A percentile compares a stretch with the other conserved stretches of the same genome.
phyloP scores from a whole-genome alignment of 345 rosid genomes.

The Gossypium bickii region DNA sequence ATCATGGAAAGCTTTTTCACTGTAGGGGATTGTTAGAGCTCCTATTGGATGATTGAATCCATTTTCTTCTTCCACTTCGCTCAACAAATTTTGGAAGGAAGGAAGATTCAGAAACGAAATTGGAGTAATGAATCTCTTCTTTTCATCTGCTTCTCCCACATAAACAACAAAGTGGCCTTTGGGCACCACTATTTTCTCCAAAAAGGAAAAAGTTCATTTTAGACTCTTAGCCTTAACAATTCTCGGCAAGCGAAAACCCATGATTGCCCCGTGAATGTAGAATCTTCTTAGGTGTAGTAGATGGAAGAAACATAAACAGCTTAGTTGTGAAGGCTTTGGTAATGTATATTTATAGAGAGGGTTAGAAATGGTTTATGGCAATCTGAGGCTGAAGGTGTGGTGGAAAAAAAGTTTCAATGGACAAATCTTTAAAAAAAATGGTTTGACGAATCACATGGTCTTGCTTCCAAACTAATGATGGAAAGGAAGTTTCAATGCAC shows the following conservation, averaged over 20 bases:
- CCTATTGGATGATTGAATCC: conserved; percentile 51
- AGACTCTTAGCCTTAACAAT: not conserved
- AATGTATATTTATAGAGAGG: not conserved
- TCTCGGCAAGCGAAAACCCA: not conserved
- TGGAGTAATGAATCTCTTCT: conserved; percentile 43
- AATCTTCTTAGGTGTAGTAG: not conserved
- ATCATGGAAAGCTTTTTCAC: conserved; percentile 37
- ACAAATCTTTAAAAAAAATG: not conserved
- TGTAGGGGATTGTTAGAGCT: conserved; percentile 49
- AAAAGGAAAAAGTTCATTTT: not conserved
- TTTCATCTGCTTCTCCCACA: conserved; percentile 44
- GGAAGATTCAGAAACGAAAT: conserved; percentile 35
- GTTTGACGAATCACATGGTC: not conserved
- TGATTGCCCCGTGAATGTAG: not conserved
- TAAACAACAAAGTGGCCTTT: conserved; percentile 51
- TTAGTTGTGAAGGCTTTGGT: not conserved
- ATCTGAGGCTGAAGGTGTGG: not conserved
- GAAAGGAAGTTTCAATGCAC: not conserved
- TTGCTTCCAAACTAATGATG: not conserved
- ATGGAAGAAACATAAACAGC: not conserved
- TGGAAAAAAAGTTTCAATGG: not conserved
- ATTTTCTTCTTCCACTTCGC: conserved; percentile 44
- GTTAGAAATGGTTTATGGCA: not conserved
- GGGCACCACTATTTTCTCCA: conserved; percentile 13
- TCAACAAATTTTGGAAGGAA: conserved; percentile 38